Evolutionary conservation across 176 grass and related monocot species (phyloP).

Genomic region (Ananas comosus): DNA sequence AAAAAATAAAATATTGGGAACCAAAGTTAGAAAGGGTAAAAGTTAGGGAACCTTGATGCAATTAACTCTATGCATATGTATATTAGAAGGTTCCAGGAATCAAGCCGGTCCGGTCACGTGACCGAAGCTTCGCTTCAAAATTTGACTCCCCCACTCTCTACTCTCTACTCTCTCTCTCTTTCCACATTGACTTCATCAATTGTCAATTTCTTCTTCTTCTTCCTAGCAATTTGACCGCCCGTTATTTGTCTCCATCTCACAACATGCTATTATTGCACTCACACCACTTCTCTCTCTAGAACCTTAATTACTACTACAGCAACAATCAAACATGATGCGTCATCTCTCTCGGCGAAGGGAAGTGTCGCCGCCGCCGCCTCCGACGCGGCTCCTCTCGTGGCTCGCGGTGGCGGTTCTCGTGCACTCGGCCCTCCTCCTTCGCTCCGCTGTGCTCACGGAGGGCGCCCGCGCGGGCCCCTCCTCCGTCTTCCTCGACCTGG

Average conservation of each 20-base stretch:
- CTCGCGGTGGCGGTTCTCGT: slow-evolving; percentile 39
- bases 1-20: too few species aligned
- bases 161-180: neutral
- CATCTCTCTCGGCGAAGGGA: neutral
- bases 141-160: neutral
- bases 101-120: slow-evolving; percentile 23
- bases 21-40: too few species aligned
- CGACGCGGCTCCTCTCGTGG: slow-evolving; percentile 19
- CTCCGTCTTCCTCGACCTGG: slow-evolving; percentile 27
- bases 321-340: neutral
- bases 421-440: slow-evolving; percentile 39
- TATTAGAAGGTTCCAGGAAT: slow-evolving; percentile 24
- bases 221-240: too few species aligned
- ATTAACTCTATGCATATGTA: neutral
- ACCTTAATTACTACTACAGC: neutral
- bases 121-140: slow-evolving; percentile 5
- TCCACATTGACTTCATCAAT: neutral
- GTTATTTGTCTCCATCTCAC: too few species aligned
- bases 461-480: slow-evolving; percentile 21
- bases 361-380: neutral
- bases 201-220: too few species aligned
- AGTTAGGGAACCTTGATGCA: neutral
- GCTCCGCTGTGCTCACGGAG: slow-evolving; percentile 24
- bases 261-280: too few species aligned
- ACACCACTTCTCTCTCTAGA: neutral